Evolutionary conservation across 768 basidiomycete species (phyloP), one percentile per base, ranked within the genome.

Genomic region (Rhodotorula sphaerocarpa): DNA sequence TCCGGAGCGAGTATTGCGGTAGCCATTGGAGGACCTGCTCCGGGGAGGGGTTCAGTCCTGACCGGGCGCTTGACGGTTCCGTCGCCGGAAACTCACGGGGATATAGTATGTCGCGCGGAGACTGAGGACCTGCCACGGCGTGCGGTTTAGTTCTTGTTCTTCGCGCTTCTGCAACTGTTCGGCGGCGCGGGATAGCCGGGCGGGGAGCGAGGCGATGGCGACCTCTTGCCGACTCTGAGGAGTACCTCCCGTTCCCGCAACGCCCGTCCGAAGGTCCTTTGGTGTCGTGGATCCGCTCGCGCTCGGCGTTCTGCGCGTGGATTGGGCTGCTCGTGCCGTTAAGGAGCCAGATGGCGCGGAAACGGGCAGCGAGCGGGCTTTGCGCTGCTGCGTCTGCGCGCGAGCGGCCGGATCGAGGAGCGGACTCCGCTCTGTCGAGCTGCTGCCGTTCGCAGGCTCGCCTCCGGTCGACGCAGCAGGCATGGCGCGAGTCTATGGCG

Each of bases 11-110:
- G 59, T 73, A 73, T 30, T 47, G 30, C 2, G 70, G 70, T 0
- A 71, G 60, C 72, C 72, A 73, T 43, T 65, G 42, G 18, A 69
- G 51, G 34, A 72, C 55, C 42, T 67, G 66, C 34, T 59, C 34
- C 28, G 60, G 55, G 20, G 46, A 53, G 28, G 39, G n/a, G n/a
- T n/a, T n/a, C n/a, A n/a, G n/a, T n/a, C n/a, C n/a, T n/a, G 31
- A 52, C 1, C 16, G 16, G n/a, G 36, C 16, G 10, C 36, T 39
- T 16, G 36, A 16, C 10, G 36, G 9, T 39, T 39, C 36, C 36
- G 43, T 6, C 12, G 28, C 31, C 18, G 36, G 18, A 21, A 27
- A 14, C 31, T 23, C 15, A 34, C 55, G 10, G 66, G 66, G 23
- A 68, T 54, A 45, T 68, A 68, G 55, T 68, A 68, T 11, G 34